phyloP scores from a whole-genome alignment of 2,329 filamentous ascomycete genomes.

The Botrytis medusae region DNA sequence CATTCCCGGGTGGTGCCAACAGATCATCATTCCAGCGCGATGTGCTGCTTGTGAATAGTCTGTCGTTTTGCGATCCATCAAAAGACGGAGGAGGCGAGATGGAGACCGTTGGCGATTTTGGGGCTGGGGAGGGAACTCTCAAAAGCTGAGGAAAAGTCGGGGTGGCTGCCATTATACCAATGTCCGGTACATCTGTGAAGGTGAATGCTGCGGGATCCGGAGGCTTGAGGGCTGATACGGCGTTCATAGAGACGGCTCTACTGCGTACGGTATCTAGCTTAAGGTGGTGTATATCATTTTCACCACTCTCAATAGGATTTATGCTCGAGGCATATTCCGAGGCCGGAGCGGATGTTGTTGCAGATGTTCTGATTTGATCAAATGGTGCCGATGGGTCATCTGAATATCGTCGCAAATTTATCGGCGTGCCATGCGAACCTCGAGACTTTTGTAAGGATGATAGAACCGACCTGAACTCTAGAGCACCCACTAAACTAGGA shows the following conservation, averaged over 20 bases:
- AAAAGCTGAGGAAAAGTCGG: constrained; percentile 42
- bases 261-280: constrained; percentile 27
- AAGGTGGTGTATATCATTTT: constrained; percentile 21
- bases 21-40: constrained; percentile 41
- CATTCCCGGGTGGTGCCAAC: constrained; percentile 45
- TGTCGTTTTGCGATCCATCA: constrained; percentile 33
- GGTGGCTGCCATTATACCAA: constrained; percentile 43
- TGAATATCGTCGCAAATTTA: constrained; percentile 69
- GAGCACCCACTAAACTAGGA: constrained; percentile 86
- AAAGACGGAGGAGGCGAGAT: constrained; percentile 35
- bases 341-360: constrained; percentile 46
- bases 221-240: constrained; percentile 27
- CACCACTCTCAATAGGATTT: constrained; percentile 42
- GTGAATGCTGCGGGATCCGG: constrained; percentile 32
- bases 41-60: constrained; percentile 38
- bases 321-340: constrained; percentile 41
- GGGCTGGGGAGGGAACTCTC: constrained; percentile 31
- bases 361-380: constrained; percentile 43
- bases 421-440: constrained; percentile 69
- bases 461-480: constrained; percentile 90
- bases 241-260: constrained; percentile 39
- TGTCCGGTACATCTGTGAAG: constrained; percentile 36
- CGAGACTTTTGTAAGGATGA: constrained; percentile 82
- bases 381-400: constrained; percentile 48
- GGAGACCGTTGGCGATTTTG: constrained; percentile 42